phyloP scores from a whole-genome alignment of 441 rosid genomes.

The Pelargonium cotyledonis region DNA sequence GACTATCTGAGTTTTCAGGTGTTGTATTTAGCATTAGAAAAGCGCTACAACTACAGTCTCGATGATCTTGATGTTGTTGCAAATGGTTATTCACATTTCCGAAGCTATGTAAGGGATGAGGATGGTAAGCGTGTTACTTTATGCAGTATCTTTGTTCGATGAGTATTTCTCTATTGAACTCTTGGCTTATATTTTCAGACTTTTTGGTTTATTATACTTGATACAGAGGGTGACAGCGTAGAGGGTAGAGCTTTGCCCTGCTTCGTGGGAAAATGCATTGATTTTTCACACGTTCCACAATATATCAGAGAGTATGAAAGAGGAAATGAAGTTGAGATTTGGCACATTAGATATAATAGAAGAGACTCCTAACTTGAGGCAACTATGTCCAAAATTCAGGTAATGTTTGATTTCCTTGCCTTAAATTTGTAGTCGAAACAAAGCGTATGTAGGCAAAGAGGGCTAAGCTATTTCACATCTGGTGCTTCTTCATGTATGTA shows the following conservation, averaged over 20 bases:
- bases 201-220: constrained; percentile 11
- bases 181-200: constrained; percentile 1
- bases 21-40: constrained; percentile 75
- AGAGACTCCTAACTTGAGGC: neutral
- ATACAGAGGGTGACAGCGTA: constrained; percentile 28
- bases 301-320: constrained; percentile 50
- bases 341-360: constrained; percentile 53
- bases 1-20: constrained; percentile 38
- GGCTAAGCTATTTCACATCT: too few relatives aligned
- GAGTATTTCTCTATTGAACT: neutral
- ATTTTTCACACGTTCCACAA: constrained; percentile 47
- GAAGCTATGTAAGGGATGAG: constrained; percentile 44
- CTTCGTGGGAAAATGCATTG: constrained; percentile 52
- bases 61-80: constrained; percentile 63
- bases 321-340: constrained; percentile 70
- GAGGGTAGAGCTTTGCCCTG: constrained; percentile 17
- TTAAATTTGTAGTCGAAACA: too few relatives aligned
- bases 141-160: neutral
- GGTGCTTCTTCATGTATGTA: too few relatives aligned
- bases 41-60: constrained; percentile 82
- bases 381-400: too few relatives aligned
- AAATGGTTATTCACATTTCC: constrained; percentile 71
- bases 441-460: too few relatives aligned
- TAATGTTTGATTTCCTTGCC: too few relatives aligned
- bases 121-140: constrained; percentile 30